A percentile compares a stretch with the other conserved stretches of the same genome.
These are phyloP conservation scores for Perkinsus olseni DNA, from an alignment of 169 alveolate genomes.

Conservation along the genomic window DNA sequence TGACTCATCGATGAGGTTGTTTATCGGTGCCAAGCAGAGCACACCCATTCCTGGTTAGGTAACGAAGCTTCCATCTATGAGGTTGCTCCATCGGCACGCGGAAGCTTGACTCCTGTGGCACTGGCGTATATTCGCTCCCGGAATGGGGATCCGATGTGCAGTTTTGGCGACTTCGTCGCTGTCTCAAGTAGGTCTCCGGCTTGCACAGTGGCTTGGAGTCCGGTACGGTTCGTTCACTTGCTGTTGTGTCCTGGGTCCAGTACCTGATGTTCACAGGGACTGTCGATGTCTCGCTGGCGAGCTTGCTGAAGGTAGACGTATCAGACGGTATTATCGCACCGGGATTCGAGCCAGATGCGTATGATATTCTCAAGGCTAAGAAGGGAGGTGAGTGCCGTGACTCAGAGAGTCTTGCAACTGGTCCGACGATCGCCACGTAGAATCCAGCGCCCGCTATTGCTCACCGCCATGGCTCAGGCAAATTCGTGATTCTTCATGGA, in stretches of 20 bases:
- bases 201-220: too few species aligned
- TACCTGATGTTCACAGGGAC: not conserved
- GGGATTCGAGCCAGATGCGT: conserved; percentile 11
- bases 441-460: too few species aligned
- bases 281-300: conserved; percentile 25
- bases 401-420: too few species aligned
- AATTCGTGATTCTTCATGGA: not conserved
- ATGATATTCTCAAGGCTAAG: conserved; percentile 39
- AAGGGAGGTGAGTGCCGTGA: conserved; percentile 29
- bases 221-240: too few species aligned
- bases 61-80: not conserved
- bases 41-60: not conserved
- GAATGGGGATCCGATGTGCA: conserved; percentile 40
- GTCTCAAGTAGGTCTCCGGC: conserved; percentile 12
- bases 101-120: conserved; percentile 12
- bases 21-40: not conserved
- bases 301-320: conserved; percentile 32
- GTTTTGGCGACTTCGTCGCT: conserved; percentile 41
- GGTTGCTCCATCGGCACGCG: not conserved
- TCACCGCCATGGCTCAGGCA: conserved; percentile 8
- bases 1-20: not conserved
- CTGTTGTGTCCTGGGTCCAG: too few species aligned
- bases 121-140: conserved; percentile 28
- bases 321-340: conserved; percentile 36
- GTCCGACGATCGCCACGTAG: too few species aligned